These are phyloP conservation scores for Leucogyrophana mollusca DNA, from an alignment of 768 basidiomycete species.

Conservation along the genomic window DNA sequence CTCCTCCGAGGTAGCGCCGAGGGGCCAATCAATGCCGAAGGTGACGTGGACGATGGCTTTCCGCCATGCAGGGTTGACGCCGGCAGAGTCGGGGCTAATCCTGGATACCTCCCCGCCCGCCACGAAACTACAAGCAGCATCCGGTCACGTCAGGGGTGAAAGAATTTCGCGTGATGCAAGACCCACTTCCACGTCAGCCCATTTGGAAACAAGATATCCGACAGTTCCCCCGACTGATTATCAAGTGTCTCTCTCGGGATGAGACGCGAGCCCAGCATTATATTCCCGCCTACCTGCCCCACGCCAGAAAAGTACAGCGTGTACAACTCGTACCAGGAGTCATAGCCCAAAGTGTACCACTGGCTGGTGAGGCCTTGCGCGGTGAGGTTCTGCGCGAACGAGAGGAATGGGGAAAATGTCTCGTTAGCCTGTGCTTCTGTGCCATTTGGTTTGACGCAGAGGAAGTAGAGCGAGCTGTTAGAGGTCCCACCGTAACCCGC, in stretches of 20 bases:
- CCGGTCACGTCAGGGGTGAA: no score
- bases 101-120: conserved; percentile 19
- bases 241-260: conserved; percentile 28
- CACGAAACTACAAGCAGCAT: conserved; percentile 29
- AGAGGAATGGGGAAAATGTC: conserved; percentile 30
- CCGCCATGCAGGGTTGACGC: conserved; percentile 50
- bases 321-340: conserved; percentile 27
- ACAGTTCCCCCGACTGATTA: conserved; percentile 19
- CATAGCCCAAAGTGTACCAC: conserved; percentile 1
- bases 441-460: conserved; percentile 34
- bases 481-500: conserved; percentile 30
- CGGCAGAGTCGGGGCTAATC: conserved; percentile 35
- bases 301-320: conserved; percentile 1
- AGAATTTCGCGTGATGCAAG: no score
- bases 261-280: conserved; percentile 34
- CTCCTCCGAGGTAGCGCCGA: conserved; percentile 8
- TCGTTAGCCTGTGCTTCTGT: conserved; percentile 34
- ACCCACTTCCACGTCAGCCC: conserved; percentile 3
- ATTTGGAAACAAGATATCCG: conserved; percentile 15
- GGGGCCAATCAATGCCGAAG: conserved; percentile 13
- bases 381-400: conserved; percentile 19
- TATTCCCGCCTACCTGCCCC: conserved; percentile 19
- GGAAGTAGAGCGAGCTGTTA: conserved; percentile 7
- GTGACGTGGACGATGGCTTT: conserved; percentile 32
- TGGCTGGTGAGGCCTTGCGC: conserved; percentile 13